Evolutionary conservation across 225 moss, liverwort and hornwort genomes (phyloP).

Genomic region (Thuidium tamariscinum): DNA sequence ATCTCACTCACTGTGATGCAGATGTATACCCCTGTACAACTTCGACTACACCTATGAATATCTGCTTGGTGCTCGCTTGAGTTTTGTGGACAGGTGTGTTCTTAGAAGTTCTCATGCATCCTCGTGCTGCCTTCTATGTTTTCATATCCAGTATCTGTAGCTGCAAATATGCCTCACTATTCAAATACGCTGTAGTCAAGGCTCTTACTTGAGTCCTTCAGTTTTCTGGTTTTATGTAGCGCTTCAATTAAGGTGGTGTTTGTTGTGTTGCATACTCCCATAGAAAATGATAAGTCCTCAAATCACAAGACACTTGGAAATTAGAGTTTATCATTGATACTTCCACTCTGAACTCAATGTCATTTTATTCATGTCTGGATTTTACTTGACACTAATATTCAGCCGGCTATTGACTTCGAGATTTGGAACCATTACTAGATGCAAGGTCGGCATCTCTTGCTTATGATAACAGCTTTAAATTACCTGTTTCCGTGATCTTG

Average conservation of each 20-base stretch:
- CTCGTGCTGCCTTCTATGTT: not conserved
- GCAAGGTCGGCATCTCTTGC: not conserved
- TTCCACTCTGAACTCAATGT: not conserved
- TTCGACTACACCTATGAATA: constrained; percentile 70
- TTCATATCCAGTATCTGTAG: not conserved
- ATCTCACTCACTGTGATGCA: constrained; percentile 19
- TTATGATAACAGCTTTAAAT: not conserved
- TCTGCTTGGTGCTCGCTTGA: constrained; percentile 54
- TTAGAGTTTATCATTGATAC: not conserved
- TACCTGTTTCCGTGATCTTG: not conserved
- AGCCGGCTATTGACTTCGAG: not conserved
- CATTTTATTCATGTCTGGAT: not conserved
- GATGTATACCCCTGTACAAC: constrained; percentile 75
- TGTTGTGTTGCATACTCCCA: not conserved
- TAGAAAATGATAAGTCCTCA: not conserved
- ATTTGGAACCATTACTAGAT: not conserved
- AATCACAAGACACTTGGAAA: not conserved
- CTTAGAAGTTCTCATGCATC: not conserved
- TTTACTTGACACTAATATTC: not conserved
- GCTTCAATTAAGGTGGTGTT: not conserved
- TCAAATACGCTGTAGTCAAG: not conserved
- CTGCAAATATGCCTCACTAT: not conserved
- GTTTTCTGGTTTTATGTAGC: not conserved
- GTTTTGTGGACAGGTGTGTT: constrained; percentile 86
- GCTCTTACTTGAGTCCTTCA: not conserved